Evolutionary conservation across 1,284 basidiomycete genomes (phyloP).

Genomic region (Leccinum pallidistipes): DNA sequence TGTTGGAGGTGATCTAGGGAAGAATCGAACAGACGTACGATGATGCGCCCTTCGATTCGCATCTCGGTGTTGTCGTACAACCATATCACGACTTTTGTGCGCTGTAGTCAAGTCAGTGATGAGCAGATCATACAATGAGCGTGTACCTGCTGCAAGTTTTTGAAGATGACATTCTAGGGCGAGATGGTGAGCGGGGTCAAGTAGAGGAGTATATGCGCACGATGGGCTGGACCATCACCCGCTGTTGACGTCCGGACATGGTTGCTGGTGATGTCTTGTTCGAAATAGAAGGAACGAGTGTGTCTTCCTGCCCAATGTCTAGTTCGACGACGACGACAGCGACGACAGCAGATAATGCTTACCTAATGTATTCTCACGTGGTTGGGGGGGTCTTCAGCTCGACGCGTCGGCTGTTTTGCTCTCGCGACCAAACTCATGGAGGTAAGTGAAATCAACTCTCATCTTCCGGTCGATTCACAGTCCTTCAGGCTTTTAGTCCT

Average conservation of each 20-base stretch:
- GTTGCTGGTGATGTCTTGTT: constrained; percentile 34
- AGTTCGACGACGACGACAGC: constrained; percentile 16
- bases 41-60: constrained; percentile 95
- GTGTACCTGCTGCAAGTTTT: constrained; percentile 86
- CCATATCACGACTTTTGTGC: constrained; percentile 90
- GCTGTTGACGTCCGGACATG: constrained; percentile 90
- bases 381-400: constrained; percentile 1
- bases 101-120: constrained; percentile 47
- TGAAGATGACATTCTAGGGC: constrained; percentile 95
- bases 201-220: constrained; percentile 68
- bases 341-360: constrained; percentile 18
- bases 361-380: constrained; percentile 28
- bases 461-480: constrained; percentile 10
- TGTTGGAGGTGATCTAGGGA: constrained; percentile 19
- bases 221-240: constrained; percentile 98
- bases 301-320: too few relatives aligned
- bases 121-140: not conserved
- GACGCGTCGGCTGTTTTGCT: constrained; percentile 20
- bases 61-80: constrained; percentile 97
- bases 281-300: not conserved
- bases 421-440: constrained; percentile 31
- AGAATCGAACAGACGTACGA: constrained; percentile 61
- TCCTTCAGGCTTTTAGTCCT: constrained; percentile 53
- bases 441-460: constrained; percentile 16
- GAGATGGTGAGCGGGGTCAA: constrained; percentile 19